Conservation (phyloP, 75 land plant species). For the Sequoiadendron giganteum region DNA sequence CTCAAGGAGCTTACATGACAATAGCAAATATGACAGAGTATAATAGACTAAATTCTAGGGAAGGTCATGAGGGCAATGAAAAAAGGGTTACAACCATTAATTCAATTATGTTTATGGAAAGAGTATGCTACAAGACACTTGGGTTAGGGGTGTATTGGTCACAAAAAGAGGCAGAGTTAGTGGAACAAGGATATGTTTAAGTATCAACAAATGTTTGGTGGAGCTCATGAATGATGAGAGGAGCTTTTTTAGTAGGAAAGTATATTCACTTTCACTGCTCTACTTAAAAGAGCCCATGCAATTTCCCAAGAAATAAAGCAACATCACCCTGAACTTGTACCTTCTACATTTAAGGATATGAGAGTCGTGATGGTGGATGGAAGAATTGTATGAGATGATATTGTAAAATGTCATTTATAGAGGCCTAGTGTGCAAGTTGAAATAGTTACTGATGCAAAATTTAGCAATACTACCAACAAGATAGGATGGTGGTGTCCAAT, state of each 20-base stretch:
- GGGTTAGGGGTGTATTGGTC: no score
- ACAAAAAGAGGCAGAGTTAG: no score
- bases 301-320: no score
- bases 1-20: no score
- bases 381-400: conserved; percentile 40
- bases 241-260: conserved; percentile 56
- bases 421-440: no score
- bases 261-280: conserved; percentile 54
- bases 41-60: no score
- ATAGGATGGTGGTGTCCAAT: neutral
- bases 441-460: conserved; percentile 16
- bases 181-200: conserved; percentile 75
- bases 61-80: no score
- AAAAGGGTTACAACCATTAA: no score
- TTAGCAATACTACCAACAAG: conserved; percentile 7
- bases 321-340: conserved; percentile 17
- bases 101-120: no score
- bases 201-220: conserved; percentile 63
- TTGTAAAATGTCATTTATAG: conserved; percentile 56
- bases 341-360: conserved; percentile 43
- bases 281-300: conserved; percentile 17
- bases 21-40: no score
- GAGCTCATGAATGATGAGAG: conserved; percentile 62
- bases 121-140: no score
- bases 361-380: conserved; percentile 60